A percentile compares a stretch with the other conserved stretches of the same genome.
These are phyloP conservation scores for Tuber aestivum DNA, from an alignment of 495 filamentous ascomycete genomes.

Conservation along the genomic window DNA sequence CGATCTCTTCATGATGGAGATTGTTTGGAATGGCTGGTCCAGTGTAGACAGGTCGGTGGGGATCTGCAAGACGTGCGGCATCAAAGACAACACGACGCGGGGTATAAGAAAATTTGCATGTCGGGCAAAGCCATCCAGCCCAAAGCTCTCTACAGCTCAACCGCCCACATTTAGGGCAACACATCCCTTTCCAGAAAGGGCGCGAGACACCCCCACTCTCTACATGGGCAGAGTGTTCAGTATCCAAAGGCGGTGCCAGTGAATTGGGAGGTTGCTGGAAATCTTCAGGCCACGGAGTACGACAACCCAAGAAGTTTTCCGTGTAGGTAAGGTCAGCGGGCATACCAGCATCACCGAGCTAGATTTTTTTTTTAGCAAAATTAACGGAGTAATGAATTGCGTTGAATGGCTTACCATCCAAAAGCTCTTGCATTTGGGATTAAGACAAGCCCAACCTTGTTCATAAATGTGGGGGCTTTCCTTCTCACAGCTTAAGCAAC, in stretches of 20 bases:
- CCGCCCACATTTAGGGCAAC: slow-evolving; percentile 63
- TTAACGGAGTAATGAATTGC: slow-evolving; percentile 20
- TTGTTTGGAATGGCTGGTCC: slow-evolving; percentile 37
- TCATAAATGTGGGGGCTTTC: slow-evolving; percentile 49
- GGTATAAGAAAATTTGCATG: slow-evolving; percentile 48
- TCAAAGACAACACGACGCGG: slow-evolving; percentile 36
- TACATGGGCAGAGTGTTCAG: slow-evolving; percentile 40
- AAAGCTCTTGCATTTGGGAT: slow-evolving; percentile 53
- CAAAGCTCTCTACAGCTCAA: slow-evolving; percentile 60
- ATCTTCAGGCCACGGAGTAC: slow-evolving; percentile 43
- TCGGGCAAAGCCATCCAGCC: slow-evolving; percentile 59
- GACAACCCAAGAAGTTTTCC: slow-evolving; percentile 53
- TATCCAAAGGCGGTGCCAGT: slow-evolving; percentile 44
- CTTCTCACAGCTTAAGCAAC: slow-evolving; percentile 47
- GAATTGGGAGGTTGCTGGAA: slow-evolving; percentile 46
- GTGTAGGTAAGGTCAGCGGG: slow-evolving; percentile 51
- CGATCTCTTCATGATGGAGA: slow-evolving; percentile 25
- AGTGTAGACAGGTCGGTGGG: slow-evolving; percentile 36
- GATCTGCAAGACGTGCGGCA: slow-evolving; percentile 43
- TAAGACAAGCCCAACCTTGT: slow-evolving; percentile 66
- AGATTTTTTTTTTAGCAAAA: slow-evolving; percentile 12
- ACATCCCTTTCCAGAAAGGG: slow-evolving; percentile 58
- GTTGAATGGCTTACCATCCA: slow-evolving; percentile 46
- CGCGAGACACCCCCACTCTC: slow-evolving; percentile 39
- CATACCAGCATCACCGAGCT: slow-evolving; percentile 34